Percentiles rank a stretch among this genome's conserved stretches.
Conservation (phyloP, 106 monocot species). For the Dendrobium nobile region DNA sequence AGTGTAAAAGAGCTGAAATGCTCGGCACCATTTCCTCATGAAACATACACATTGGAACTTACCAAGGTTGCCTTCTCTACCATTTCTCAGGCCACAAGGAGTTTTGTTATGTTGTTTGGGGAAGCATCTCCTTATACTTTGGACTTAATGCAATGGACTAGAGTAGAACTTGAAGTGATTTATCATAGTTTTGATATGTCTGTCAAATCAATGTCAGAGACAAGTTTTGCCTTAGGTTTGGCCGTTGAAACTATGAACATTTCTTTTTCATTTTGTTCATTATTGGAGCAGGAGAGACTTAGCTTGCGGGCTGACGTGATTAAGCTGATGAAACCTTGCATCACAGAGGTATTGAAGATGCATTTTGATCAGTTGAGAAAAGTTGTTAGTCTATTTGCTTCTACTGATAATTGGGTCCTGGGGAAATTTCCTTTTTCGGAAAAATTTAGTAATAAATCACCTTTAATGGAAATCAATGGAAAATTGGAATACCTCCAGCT, state of each 20-base stretch:
- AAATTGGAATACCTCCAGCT: constrained; percentile 31
- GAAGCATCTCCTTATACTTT: constrained; percentile 24
- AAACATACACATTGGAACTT: constrained; percentile 23
- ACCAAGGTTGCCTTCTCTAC: constrained; percentile 29
- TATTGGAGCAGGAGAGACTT: constrained; percentile 17
- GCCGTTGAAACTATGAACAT: constrained; percentile 22
- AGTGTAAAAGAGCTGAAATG: constrained; percentile 14
- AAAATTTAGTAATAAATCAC: constrained; percentile 17
- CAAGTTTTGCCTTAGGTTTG: constrained; percentile 23
- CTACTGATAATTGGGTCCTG: constrained; percentile 25
- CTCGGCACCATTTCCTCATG: constrained; percentile 8
- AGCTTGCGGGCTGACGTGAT: constrained; percentile 22
- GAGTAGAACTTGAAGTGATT: constrained; percentile 34
- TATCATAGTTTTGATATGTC: constrained; percentile 17
- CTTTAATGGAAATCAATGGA: constrained; percentile 4
- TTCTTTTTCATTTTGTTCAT: constrained; percentile 28
- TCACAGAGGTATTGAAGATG: constrained; percentile 31
- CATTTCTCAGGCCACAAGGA: constrained; percentile 31
- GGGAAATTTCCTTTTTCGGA: constrained; percentile 27
- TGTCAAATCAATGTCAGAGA: constrained; percentile 24
- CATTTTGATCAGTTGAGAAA: constrained; percentile 22
- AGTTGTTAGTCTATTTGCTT: constrained; percentile 11
- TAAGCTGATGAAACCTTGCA: constrained; percentile 34
- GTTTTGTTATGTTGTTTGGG: constrained; percentile 24
- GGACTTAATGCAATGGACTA: constrained; percentile 31